These are phyloP conservation scores for Wickerhamiella siamensis DNA, from an alignment of 805 yeast genomes.

Conservation along the genomic window DNA sequence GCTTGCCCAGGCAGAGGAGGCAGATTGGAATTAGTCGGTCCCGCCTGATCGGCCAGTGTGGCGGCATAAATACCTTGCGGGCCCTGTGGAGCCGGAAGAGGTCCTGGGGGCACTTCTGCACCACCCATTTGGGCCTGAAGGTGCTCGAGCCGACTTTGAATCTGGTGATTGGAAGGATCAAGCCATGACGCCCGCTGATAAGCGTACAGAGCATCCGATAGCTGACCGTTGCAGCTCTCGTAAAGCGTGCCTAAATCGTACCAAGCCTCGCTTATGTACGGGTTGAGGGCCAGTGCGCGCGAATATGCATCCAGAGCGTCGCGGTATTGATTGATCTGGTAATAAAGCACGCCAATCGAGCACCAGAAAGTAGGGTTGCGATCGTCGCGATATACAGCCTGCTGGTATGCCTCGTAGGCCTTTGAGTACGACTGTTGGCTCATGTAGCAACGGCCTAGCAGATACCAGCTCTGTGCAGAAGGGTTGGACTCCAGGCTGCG, in stretches of 20 bases:
- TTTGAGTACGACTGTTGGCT: conserved; percentile 86
- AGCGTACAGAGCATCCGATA: conserved; percentile 90
- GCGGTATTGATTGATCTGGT: conserved; percentile 88
- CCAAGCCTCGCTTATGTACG: conserved; percentile 96
- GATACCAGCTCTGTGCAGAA: conserved; percentile 92
- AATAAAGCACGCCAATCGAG: conserved; percentile 85
- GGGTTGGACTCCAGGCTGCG: conserved; percentile 84
- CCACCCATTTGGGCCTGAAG: conserved; percentile 28
- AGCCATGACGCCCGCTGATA: conserved; percentile 91
- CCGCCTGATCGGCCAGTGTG: conserved; percentile 2
- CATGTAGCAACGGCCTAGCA: conserved; percentile 94
- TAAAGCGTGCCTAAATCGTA: conserved; percentile 93
- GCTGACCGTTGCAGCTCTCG: conserved; percentile 94
- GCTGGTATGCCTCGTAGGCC: conserved; percentile 97
- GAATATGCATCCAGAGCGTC: conserved; percentile 98
- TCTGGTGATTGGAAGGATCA: conserved; percentile 89
- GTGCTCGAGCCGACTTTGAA: conserved; percentile 82
- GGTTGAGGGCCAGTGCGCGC: conserved; percentile 87
- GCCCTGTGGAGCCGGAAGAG: conserved; percentile 9
- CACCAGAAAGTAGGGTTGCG: conserved; percentile 98
- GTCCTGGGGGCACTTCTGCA: conserved; percentile 4
- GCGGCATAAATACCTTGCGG: conserved; percentile 8
- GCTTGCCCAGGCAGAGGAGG: conserved; percentile 2
- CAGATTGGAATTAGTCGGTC: background rate
- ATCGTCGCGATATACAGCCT: conserved; percentile 92